Evolutionary conservation across 1,284 basidiomycete genomes (phyloP).

Genomic region (Fomitopsis palustris): DNA sequence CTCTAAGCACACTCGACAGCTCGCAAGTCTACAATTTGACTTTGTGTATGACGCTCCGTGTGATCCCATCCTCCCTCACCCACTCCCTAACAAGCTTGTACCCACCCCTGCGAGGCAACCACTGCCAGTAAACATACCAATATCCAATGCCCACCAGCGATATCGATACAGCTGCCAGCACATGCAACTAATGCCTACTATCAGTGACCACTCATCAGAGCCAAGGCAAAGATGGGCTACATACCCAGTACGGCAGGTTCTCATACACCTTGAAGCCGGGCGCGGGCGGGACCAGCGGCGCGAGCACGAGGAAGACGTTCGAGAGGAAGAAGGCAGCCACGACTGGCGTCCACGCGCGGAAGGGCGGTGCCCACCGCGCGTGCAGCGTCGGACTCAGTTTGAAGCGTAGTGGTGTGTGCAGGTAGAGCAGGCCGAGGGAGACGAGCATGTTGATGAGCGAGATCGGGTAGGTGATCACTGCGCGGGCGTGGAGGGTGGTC

Average conservation of each 20-base stretch:
- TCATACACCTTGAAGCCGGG: constrained; percentile 49
- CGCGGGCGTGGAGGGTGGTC: constrained; percentile 13
- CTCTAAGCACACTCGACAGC: too few relatives aligned
- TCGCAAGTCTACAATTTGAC: constrained; percentile 3
- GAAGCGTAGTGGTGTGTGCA: constrained; percentile 44
- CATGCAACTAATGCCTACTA: constrained; percentile 44
- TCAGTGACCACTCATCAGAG: neutral
- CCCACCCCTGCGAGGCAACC: constrained; percentile 48
- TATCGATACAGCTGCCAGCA: constrained; percentile 45
- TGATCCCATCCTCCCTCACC: constrained; percentile 38
- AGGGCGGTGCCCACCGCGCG: constrained; percentile 56
- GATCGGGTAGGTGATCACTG: constrained; percentile 53
- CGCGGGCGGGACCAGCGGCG: constrained; percentile 58
- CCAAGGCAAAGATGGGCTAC: constrained; percentile 20
- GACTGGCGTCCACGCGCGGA: constrained; percentile 45
- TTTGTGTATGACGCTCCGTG: constrained; percentile 17
- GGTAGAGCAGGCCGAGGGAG: constrained; percentile 53
- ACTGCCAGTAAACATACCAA: constrained; percentile 55
- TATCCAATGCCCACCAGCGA: constrained; percentile 52
- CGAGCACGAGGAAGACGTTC: constrained; percentile 56
- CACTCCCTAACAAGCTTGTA: constrained; percentile 49
- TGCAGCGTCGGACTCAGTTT: constrained; percentile 35
- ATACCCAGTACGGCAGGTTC: constrained; percentile 62
- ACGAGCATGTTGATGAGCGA: constrained; percentile 57
- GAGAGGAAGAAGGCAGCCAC: constrained; percentile 56